phyloP scores from a whole-genome alignment of 2,329 filamentous ascomycete species.

The Sodiomyces alkalinus region DNA sequence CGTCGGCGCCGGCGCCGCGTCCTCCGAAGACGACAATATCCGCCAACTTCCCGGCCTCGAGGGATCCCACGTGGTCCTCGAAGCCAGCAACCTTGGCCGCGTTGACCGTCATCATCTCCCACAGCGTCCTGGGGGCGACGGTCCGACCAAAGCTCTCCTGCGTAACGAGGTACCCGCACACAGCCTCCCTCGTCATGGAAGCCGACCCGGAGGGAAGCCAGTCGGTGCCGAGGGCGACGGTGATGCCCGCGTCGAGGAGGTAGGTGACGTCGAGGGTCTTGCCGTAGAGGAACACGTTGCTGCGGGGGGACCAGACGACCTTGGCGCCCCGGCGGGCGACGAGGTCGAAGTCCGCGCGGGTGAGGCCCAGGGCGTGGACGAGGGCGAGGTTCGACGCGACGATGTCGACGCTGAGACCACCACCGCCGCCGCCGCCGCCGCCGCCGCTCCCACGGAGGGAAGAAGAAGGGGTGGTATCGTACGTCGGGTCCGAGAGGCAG shows the following conservation, averaged over 20 bases:
- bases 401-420: slow-evolving; percentile 12
- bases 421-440: slow-evolving; percentile 7
- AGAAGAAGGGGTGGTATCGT: slow-evolving; percentile 10
- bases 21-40: slow-evolving; percentile 26
- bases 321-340: slow-evolving; percentile 13
- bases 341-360: slow-evolving; percentile 10
- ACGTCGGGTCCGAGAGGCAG: slow-evolving; percentile 12
- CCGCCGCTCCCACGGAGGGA: no score
- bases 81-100: slow-evolving; percentile 24
- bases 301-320: slow-evolving; percentile 14
- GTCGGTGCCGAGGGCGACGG: slow-evolving; percentile 15
- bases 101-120: slow-evolving; percentile 25
- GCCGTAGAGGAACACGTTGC: slow-evolving; percentile 15
- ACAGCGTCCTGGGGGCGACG: slow-evolving; percentile 10
- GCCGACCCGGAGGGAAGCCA: slow-evolving; percentile 14
- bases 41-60: slow-evolving; percentile 24
- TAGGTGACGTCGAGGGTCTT: slow-evolving; percentile 12
- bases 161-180: slow-evolving; percentile 7
- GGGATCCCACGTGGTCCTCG: slow-evolving; percentile 21
- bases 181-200: slow-evolving; percentile 13
- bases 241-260: slow-evolving; percentile 12
- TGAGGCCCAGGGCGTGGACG: slow-evolving; percentile 13
- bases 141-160: slow-evolving; percentile 5
- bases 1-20: no score
- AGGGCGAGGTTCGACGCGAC: slow-evolving; percentile 12